Evolutionary conservation across 2,329 filamentous ascomycete species (phyloP), one percentile per base, ranked within the genome.

Genomic region (Clonostachys rosea): DNA sequence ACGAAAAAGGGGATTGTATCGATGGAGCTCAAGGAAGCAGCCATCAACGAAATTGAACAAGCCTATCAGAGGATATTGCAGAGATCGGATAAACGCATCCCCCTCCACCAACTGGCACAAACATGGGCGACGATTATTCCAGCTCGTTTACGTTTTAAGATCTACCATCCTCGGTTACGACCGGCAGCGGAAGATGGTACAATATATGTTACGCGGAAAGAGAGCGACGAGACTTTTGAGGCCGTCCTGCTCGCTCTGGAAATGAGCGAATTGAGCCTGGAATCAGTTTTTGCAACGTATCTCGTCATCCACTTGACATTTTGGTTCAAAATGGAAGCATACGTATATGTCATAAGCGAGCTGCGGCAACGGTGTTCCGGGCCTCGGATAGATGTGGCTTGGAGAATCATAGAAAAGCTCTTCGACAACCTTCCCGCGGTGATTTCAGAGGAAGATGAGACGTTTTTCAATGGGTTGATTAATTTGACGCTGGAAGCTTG

Each of bases 341-440:
- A 55, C 17, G 58, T 66, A 7, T 65, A 61, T 7, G 50, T 65
- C 0, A 45, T 63, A 0, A 63, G 60, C n/a, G 60, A 65, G 2
- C 49, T 66, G 9, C 56, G 59, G 4, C 34, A 40, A 2, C 50
- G 61, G 2, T 42, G n/a, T 1, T 49, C 46, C 0, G 56, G 56
- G 0, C 45, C 50, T 0, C 49, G 49, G 6, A 55, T 64, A 0
- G 49, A 18, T 0, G 10, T 51, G 9, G 60, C 61, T 1, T 66
- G 63, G 63, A 51, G 41, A 1, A n/a, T 60, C 9, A 44, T 64
- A 0, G 56, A 56, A 8, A 46, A 44, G 1, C 47, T 66, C 0
- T 65, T 61, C 16, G 17, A 36, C 1, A 48, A 58, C 2, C 57
- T 62, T 13, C 48, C 48, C 0, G 55, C 55, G 35, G 35, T 56